Percentiles rank a stretch among this genome's conserved stretches.
These are phyloP conservation scores for Crithidia sp. DNA, from an alignment of 208 protist species.

Conservation along the genomic window DNA sequence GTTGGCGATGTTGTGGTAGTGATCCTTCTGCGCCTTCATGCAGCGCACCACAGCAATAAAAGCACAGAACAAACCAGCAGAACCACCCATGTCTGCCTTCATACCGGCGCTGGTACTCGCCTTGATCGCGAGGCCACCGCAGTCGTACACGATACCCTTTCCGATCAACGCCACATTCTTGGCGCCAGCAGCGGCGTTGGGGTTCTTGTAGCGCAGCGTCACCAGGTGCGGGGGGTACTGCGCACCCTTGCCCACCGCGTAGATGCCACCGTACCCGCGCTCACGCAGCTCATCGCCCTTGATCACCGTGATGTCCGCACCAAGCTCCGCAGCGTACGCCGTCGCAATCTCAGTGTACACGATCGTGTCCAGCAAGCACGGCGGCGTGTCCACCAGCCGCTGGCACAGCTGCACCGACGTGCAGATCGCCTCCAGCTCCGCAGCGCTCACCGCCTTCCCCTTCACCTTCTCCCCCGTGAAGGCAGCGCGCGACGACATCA, in stretches of 20 bases:
- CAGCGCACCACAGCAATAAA: conserved; percentile 72
- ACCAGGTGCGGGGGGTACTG: conserved; percentile 73
- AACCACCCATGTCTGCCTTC: conserved; percentile 92
- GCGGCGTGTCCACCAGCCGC: conserved; percentile 84
- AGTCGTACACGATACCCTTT: conserved; percentile 92
- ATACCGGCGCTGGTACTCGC: conserved; percentile 78
- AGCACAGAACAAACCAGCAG: conserved; percentile 77
- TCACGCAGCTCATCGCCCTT: conserved; percentile 76
- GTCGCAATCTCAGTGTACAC: conserved; percentile 74
- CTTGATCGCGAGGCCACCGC: conserved; percentile 88
- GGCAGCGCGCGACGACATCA: conserved; percentile 50
- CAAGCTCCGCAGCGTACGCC: conserved; percentile 54
- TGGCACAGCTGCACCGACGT: conserved; percentile 80
- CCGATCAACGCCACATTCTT: conserved; percentile 79
- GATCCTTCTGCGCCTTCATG: conserved; percentile 42
- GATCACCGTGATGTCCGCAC: conserved; percentile 57
- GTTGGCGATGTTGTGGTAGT: conserved; percentile 42
- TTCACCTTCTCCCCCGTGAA: conserved; percentile 45
- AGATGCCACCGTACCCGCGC: conserved; percentile 77
- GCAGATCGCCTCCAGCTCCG: conserved; percentile 59
- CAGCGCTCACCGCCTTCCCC: conserved; percentile 19
- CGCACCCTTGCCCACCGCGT: conserved; percentile 74
- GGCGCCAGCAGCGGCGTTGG: conserved; percentile 28
- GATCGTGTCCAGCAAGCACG: conserved; percentile 75
- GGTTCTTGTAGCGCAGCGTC: conserved; percentile 67